A percentile compares a stretch with the other conserved stretches of the same genome.
phyloP scores from a whole-genome alignment of 768 basidiomycete genomes.

The Agaricus sinodeliciosus region DNA sequence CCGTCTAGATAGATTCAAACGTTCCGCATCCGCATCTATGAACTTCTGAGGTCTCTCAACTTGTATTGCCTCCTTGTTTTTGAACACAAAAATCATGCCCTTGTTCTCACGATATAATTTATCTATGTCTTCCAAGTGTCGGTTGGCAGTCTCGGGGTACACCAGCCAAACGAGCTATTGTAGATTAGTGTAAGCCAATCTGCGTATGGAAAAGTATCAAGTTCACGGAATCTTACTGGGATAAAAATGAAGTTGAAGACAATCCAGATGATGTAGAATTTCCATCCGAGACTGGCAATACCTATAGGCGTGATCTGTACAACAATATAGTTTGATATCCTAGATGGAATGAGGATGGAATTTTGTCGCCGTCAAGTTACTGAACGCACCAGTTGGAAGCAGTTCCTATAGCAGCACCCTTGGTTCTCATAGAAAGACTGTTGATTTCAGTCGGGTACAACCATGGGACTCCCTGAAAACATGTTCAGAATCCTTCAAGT shows the following conservation, averaged over 20 bases:
- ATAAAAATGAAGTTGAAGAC: slow-evolving; percentile 43
- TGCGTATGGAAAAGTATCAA: neutral
- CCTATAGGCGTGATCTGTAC: slow-evolving; percentile 44
- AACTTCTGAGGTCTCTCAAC: slow-evolving; percentile 37
- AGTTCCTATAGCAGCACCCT: slow-evolving; percentile 41
- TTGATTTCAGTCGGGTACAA: slow-evolving; percentile 47
- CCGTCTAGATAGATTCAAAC: slow-evolving; percentile 11
- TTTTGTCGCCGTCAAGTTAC: neutral
- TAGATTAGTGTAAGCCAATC: neutral
- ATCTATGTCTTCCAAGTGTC: slow-evolving; percentile 45
- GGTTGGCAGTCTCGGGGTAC: slow-evolving; percentile 45
- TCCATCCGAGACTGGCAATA: slow-evolving; percentile 40
- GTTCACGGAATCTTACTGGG: slow-evolving; percentile 26
- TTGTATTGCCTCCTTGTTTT: slow-evolving; percentile 36
- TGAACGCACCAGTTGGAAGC: slow-evolving; percentile 37
- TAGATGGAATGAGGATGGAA: slow-evolving; percentile 11
- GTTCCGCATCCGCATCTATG: slow-evolving; percentile 30
- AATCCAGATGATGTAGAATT: slow-evolving; percentile 44
- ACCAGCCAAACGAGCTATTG: slow-evolving; percentile 37
- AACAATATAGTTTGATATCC: slow-evolving; percentile 46
- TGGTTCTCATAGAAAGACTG: slow-evolving; percentile 42
- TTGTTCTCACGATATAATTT: slow-evolving; percentile 38
- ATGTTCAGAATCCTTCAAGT: neutral
- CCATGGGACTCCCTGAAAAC: slow-evolving; percentile 38
- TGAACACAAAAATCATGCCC: slow-evolving; percentile 33